Percentiles rank a stretch among this genome's conserved stretches.
phyloP scores from a whole-genome alignment of 2,329 filamentous ascomycete genomes.

The Dendryphion nanum region DNA sequence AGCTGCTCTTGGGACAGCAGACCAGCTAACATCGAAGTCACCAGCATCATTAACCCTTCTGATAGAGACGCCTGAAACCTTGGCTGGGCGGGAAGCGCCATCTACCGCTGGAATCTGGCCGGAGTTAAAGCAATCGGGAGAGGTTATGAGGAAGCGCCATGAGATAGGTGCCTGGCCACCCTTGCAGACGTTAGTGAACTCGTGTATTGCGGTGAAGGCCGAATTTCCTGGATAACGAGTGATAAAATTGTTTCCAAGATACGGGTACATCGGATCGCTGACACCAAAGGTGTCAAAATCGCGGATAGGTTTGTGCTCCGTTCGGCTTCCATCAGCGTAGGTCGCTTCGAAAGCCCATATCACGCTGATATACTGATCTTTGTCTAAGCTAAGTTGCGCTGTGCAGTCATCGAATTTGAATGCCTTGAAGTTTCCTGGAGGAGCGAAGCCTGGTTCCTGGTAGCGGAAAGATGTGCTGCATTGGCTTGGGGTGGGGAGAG shows the following conservation, averaged over 20 bases:
- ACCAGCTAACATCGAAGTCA: conserved; percentile 7
- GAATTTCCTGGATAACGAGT: conserved; percentile 6
- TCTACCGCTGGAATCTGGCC: background rate
- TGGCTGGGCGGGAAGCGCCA: background rate
- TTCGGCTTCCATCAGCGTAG: conserved; percentile 6
- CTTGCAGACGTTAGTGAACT: conserved; percentile 9
- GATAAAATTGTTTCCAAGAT: conserved; percentile 8
- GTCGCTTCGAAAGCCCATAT: conserved; percentile 9
- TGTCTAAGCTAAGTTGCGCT: conserved; percentile 7
- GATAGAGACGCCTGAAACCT: conserved; percentile 4
- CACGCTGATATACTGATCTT: conserved; percentile 9
- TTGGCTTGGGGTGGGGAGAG: background rate
- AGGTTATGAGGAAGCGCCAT: conserved; percentile 7
- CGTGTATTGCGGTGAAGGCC: conserved; percentile 9
- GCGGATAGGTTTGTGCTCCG: conserved; percentile 5
- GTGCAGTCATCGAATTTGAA: conserved; percentile 7
- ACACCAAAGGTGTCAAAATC: conserved; percentile 3
- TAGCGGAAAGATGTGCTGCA: background rate
- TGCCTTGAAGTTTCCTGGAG: conserved; percentile 4
- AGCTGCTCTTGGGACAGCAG: conserved; percentile 3
- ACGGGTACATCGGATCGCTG: conserved; percentile 8
- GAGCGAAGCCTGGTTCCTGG: conserved; percentile 1
- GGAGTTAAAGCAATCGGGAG: background rate
- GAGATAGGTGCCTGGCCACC: conserved; percentile 6
- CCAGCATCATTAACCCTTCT: conserved; percentile 5